Base-by-base conservation (phyloP, 192 early-diverging fungal genomes). In the Coemansia sp. region DNA sequence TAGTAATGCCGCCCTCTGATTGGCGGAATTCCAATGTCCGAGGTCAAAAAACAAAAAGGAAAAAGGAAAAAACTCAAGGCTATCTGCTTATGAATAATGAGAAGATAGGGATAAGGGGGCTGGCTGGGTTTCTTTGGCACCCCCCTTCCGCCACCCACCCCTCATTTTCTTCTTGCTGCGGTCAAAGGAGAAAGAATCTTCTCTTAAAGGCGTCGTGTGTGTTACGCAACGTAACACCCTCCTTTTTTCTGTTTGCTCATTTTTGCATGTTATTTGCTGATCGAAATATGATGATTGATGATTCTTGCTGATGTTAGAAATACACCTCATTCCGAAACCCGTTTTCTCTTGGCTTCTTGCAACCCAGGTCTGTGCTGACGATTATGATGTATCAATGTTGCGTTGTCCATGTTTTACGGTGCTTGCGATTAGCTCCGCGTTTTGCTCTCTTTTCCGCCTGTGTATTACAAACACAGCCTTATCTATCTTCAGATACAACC, bases 21-120 rank as follows among this genome's bases (percentile, higher is more conserved):
- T 59, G 57, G 57, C 39, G 57, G 10, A 37, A 59, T 59, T 59
- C 13, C 10, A 59, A 59, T 59, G 54, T 56, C 54, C 54, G 54
- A 56, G 54, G 26, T 3, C 26, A 26, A 26, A 26, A 26, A 26
- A 26, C 0, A 2, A 26, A 26, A 26, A 26, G 3, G 26, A 0
- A 26, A 26, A 26, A 26, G 3, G 26, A 26, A 26, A 26, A 26
- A 26, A 26, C 0, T 26, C 26, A 3, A 26, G 26, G 26, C 26
- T 26, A 26, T 26, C 26, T 26, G 26, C 26, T 26, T 26, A 26
- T 26, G 26, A 26, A 26, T 26, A 3, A 26, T 0, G 26, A 26
- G 26, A 26, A 26, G 26, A 26, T 26, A 26, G 26, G 26, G 26
- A 7, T 18, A 32, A 54, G 6, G 51, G 42, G 13, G 42, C 42